Base-by-base conservation (phyloP, 2,329 filamentous ascomycete species). In the Kalmusia sp. region DNA sequence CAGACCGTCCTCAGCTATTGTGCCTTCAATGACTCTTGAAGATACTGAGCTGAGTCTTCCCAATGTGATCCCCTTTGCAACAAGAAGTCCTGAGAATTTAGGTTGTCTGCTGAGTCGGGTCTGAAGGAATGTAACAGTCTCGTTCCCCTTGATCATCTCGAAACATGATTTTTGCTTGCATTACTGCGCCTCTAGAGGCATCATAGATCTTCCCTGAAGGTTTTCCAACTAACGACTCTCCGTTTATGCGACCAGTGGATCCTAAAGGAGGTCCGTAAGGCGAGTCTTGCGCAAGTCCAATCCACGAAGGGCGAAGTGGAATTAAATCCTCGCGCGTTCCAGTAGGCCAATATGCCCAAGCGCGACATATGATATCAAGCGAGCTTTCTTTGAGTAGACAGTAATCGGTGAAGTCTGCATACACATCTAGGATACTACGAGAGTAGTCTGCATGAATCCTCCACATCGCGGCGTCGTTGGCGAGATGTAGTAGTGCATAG, bases 341-440 rank as follows among this genome's bases (percentile, higher is more conserved):
- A n/a, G n/a, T n/a, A 28, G 14, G 17, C n/a, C 45, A 58, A 1
- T 28, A 51, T 12, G 71, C 70, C 73, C 73, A 76, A 0, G 70
- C 71, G 3, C 73, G 59, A 30, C 71, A 75, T 1, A 76, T 58
- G 11, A 76, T 71, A 40, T 76, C 73, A 14, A 76, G 45, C 7
- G 68, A 65, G 12, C 55, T 51, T 2, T 50, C 46, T 1, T 54
- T 47, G 22, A 65, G 55, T 9, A 48, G 15, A 30, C 49, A 5
- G 35, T 49, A 8, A 2, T 58, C 22, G 15, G 74, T 45, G 39
- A 75, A 75, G 12, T 74, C 63, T n/a, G 58, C 57, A 49, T 61
- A 73, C 3, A 50, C 25, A 5, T 49, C 27, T 14, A 17, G n/a
- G 4, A 17, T 37, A 17, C n/a, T 19, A n/a, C 21, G 17, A 5